Percentiles rank a stretch among this genome's conserved stretches.
phyloP scores from a whole-genome alignment of 306 rosid genomes.

The Gynostemma pentaphyllum region DNA sequence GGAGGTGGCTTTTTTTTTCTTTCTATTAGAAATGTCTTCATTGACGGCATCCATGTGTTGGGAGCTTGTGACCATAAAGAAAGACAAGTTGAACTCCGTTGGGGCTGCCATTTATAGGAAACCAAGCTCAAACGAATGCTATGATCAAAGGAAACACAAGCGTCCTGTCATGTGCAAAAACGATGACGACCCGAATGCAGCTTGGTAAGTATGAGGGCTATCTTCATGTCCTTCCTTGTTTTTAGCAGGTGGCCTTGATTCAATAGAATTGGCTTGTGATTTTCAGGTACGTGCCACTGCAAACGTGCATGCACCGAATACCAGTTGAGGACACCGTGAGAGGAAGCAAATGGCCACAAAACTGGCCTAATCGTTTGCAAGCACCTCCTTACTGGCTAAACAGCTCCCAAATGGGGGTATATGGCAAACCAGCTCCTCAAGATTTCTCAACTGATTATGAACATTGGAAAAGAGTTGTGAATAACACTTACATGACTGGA shows the following conservation, averaged over 20 bases:
- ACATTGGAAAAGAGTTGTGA: constrained; percentile 68
- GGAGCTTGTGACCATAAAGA: constrained; percentile 78
- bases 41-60: constrained; percentile 75
- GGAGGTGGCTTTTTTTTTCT: background rate
- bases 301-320: constrained; percentile 64
- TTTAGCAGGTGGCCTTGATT: background rate
- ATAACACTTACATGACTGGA: constrained; percentile 39
- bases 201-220: constrained; percentile 44
- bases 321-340: constrained; percentile 40
- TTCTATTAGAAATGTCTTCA: constrained; percentile 48
- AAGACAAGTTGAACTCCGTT: constrained; percentile 41
- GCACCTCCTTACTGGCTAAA: constrained; percentile 79
- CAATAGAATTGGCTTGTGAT: background rate
- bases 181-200: constrained; percentile 80
- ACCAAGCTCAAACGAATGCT: constrained; percentile 67
- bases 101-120: constrained; percentile 80
- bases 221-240: background rate
- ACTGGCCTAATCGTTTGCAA: constrained; percentile 60
- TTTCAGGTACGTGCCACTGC: constrained; percentile 81
- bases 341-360: constrained; percentile 66
- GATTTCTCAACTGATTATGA: constrained; percentile 62
- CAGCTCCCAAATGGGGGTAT: constrained; percentile 64
- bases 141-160: constrained; percentile 46
- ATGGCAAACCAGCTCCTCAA: constrained; percentile 78
- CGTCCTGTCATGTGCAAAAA: constrained; percentile 71